Base-by-base conservation (phyloP, 306 rosid species). In the Quercus variabilis region DNA sequence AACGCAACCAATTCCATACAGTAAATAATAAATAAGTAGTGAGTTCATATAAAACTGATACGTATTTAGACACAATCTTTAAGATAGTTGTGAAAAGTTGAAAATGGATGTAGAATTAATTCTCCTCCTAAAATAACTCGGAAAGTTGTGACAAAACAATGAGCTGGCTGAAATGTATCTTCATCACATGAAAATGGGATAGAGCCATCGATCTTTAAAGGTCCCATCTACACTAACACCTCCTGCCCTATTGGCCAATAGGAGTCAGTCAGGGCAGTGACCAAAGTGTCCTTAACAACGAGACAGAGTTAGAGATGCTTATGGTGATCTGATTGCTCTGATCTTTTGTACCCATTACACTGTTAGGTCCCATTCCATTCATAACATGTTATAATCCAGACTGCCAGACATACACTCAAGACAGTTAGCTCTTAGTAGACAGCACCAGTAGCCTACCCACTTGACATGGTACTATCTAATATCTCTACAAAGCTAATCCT, bases 221-320 rank as follows among this genome's bases (percentile, higher is more conserved):
- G 87, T 71, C 83, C 87, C 90, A 84, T 76, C 17, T 54, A 69
- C 82, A 69, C 82, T 81, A 78, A 78, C 54, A 57, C 69, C 35
- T 78, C 25, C 55, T 74, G 73, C 80, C 74, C 72, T 51, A 41
- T 62, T 64, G 43, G 72, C 49, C 75, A 86, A 81, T 82, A 72
- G 72, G 72, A 75, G 78, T 86, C 92, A 70, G 78, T 83, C 79
- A 78, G 72, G 71, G 79, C 80, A 81, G 74, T 83, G 78, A 79
- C 78, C 84, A 84, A 71, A 76, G 83, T 89, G 93, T 89, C 90
- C 89, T 86, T 83, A 83, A 81, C 90, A 82, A 83, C 71, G 85
- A 86, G 86, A 86, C 85, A 85, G 82, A 86, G 79, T 68, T 79
- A 59, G 83, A 86, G 86, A 86, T 85, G 89, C 83, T 80, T 71